Evolutionary conservation across 2,329 filamentous ascomycete genomes (phyloP).

Genomic region (Bipolaris victoriae): DNA sequence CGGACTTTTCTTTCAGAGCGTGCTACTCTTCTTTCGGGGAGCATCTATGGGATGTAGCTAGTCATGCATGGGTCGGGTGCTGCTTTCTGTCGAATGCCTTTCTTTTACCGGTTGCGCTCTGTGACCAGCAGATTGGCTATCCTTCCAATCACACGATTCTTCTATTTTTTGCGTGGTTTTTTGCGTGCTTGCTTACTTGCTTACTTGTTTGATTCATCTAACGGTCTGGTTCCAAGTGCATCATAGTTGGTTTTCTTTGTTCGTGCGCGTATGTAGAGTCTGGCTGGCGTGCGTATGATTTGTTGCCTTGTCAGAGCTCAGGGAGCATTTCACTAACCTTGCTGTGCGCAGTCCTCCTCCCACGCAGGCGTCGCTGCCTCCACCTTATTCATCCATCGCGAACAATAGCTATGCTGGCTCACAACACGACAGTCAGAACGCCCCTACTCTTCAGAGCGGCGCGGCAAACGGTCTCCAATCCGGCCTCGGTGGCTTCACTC

Average conservation of each 20-base stretch:
- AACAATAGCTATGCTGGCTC: conserved; percentile 5
- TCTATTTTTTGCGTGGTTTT: conserved; percentile 38
- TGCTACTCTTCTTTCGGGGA: conserved; percentile 36
- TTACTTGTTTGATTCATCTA: conserved; percentile 31
- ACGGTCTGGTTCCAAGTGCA: conserved; percentile 19
- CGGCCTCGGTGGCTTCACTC: conserved; percentile 1
- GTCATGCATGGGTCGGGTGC: conserved; percentile 41
- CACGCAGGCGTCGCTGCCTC: conserved; percentile 7
- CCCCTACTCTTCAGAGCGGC: neutral
- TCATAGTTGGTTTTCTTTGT: conserved; percentile 7
- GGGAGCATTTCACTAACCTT: conserved; percentile 5
- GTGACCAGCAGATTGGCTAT: conserved; percentile 45
- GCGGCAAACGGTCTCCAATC: neutral
- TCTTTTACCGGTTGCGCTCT: conserved; percentile 32
- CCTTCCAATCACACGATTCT: conserved; percentile 45
- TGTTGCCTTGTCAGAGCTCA: neutral
- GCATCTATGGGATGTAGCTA: conserved; percentile 44
- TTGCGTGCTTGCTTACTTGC: conserved; percentile 37
- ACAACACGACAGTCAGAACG: conserved; percentile 1
- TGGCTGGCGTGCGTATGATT: conserved; percentile 6
- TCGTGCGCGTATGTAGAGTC: conserved; percentile 3
- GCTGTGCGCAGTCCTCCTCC: conserved; percentile 1
- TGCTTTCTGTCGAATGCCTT: conserved; percentile 44
- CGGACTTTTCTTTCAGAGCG: conserved; percentile 41
- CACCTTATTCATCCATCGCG: conserved; percentile 8